Evolutionary conservation across 768 basidiomycete genomes (phyloP).

Genomic region (Coprinellus micaceus): DNA sequence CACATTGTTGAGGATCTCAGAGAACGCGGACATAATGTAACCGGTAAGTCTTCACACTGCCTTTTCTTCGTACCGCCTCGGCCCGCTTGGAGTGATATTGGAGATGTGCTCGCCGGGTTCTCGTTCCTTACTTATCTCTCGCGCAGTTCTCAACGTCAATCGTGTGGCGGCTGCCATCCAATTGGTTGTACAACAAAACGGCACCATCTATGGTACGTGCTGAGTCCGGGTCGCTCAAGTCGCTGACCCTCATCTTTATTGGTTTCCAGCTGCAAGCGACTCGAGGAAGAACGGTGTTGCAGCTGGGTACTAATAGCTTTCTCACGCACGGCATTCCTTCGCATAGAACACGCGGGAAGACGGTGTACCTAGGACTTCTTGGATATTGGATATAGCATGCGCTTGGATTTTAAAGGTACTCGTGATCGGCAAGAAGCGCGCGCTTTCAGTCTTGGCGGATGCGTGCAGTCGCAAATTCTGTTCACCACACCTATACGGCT

Average conservation of each 20-base stretch:
- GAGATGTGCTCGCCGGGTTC: neutral
- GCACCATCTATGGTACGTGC: constrained; percentile 59
- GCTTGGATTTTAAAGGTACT: neutral
- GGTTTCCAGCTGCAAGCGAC: constrained; percentile 12
- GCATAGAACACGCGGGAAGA: neutral
- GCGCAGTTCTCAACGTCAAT: constrained; percentile 59
- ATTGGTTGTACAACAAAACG: constrained; percentile 50
- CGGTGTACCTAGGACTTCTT: too few relatives aligned
- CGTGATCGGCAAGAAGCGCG: neutral
- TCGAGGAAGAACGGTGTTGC: constrained; percentile 17
- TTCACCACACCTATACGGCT: neutral
- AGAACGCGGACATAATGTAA: constrained; percentile 67
- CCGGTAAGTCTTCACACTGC: constrained; percentile 41
- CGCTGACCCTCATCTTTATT: neutral
- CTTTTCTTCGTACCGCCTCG: neutral
- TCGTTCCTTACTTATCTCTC: constrained; percentile 4
- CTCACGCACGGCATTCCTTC: neutral
- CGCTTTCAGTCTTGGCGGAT: neutral
- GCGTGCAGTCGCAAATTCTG: too few relatives aligned
- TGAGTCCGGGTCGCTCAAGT: neutral
- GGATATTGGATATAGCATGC: too few relatives aligned
- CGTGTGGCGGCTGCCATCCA: constrained; percentile 78
- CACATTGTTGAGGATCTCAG: constrained; percentile 54
- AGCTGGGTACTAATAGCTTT: constrained; percentile 9
- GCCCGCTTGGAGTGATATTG: neutral